Conservation (phyloP, 345 rosid genomes). For the Orychophragmus violaceus region DNA sequence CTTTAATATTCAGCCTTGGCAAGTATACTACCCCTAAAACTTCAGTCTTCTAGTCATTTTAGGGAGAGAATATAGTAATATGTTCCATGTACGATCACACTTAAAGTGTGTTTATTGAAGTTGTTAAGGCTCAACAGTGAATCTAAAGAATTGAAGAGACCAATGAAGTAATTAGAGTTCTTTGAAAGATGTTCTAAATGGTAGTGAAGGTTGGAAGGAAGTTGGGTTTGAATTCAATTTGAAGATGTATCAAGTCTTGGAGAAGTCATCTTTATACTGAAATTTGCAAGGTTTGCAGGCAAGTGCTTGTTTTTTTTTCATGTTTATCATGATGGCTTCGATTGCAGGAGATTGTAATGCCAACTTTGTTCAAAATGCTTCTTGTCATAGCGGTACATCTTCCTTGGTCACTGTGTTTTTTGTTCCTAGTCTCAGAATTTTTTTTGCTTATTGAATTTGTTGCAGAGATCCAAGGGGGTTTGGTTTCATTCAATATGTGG, state of each 20-base stretch:
- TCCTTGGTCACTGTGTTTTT: conserved; percentile 14
- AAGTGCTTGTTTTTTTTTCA: conserved; percentile 86
- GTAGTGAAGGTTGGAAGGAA: conserved; percentile 98
- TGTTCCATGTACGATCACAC: conserved; percentile 42
- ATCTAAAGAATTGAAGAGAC: conserved; percentile 92
- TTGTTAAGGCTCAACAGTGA: conserved; percentile 89
- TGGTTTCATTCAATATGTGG: conserved; percentile 90
- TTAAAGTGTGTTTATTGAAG: conserved; percentile 66
- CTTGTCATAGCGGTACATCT: conserved; percentile 23
- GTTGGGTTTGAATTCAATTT: conserved; percentile 95
- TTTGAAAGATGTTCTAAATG: conserved; percentile 95
- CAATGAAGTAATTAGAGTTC: conserved; percentile 94
- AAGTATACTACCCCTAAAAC: background rate
- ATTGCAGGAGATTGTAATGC: conserved; percentile 50
- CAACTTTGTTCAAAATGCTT: conserved; percentile 38
- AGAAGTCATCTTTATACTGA: conserved; percentile 96
- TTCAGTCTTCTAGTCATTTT: background rate
- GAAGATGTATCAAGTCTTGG: conserved; percentile 98
- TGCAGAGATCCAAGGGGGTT: conserved; percentile 96
- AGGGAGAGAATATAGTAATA: conserved; percentile 14
- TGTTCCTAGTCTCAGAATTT: conserved; percentile 4
- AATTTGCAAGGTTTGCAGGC: conserved; percentile 95
- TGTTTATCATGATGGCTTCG: conserved; percentile 64
- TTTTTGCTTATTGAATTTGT: background rate
- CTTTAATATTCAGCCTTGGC: background rate